A percentile compares a stretch with the other conserved stretches of the same genome.
These are phyloP conservation scores for Aphelidium insulamus DNA, from an alignment of 371 early-diverging fungal genomes.

Conservation along the genomic window DNA sequence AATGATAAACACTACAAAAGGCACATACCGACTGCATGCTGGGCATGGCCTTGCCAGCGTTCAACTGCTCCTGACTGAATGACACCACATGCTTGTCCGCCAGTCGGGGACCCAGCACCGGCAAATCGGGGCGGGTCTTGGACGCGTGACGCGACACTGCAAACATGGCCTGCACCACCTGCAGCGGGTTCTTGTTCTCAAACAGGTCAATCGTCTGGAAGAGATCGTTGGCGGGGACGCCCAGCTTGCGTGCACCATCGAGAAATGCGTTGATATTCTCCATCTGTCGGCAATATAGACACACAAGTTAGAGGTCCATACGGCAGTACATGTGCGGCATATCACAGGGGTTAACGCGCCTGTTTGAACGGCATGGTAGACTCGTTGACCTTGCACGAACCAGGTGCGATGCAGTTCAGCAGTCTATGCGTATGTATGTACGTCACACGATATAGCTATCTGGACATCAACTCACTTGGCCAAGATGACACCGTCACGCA, in stretches of 20 bases:
- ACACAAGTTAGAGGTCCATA: not conserved
- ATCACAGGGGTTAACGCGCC: constrained; percentile 10
- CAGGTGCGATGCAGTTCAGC: constrained; percentile 30
- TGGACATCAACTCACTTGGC: constrained; percentile 31
- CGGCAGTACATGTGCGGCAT: not conserved
- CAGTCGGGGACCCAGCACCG: constrained; percentile 49
- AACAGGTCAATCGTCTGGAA: constrained; percentile 81
- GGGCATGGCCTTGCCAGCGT: constrained; percentile 29
- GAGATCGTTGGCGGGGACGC: constrained; percentile 53
- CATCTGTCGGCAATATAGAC: constrained; percentile 19
- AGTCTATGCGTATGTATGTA: constrained; percentile 11
- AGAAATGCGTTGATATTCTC: constrained; percentile 72
- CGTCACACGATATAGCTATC: not conserved
- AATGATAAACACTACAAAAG: too few species aligned
- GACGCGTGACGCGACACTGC: constrained; percentile 58
- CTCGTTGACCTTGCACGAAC: constrained; percentile 28
- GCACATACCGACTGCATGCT: too few species aligned
- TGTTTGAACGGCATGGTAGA: constrained; percentile 62
- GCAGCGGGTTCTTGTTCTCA: constrained; percentile 61
- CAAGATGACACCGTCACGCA: constrained; percentile 62
- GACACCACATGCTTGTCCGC: constrained; percentile 37
- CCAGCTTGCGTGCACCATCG: constrained; percentile 34
- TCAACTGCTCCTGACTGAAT: constrained; percentile 39
- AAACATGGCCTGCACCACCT: constrained; percentile 50
- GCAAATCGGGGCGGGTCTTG: constrained; percentile 28